Conservation (phyloP, 306 rosid genomes). For the Prunus padus region DNA sequence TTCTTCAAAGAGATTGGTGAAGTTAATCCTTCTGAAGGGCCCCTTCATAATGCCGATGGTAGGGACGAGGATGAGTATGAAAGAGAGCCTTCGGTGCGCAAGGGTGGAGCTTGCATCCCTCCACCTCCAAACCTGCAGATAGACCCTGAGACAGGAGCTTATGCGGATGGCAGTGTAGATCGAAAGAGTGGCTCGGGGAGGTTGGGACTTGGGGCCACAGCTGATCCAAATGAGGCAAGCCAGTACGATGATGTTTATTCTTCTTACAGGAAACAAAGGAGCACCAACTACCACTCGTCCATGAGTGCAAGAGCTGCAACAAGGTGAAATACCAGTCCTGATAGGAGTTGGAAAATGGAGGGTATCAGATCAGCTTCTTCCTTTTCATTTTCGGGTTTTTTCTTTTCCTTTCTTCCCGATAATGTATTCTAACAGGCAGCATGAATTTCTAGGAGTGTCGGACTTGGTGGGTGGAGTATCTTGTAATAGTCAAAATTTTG, state of each 20-base stretch:
- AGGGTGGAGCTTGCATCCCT: conserved; percentile 98
- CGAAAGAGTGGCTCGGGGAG: conserved; percentile 70
- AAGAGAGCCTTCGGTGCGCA: conserved; percentile 52
- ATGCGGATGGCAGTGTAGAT: conserved; percentile 83
- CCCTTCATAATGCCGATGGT: conserved; percentile 60
- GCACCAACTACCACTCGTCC: conserved; percentile 90
- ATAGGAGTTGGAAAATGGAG: neutral
- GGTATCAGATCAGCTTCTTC: neutral
- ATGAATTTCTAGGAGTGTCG: neutral
- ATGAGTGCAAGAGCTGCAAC: conserved; percentile 76
- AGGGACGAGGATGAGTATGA: conserved; percentile 75
- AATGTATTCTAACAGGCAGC: neutral
- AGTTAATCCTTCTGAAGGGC: conserved; percentile 90
- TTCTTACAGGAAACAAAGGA: conserved; percentile 94
- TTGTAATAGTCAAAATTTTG: neutral
- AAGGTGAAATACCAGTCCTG: conserved; percentile 41
- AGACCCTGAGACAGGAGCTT: conserved; percentile 87
- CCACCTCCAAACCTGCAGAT: conserved; percentile 89
- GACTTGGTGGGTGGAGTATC: neutral
- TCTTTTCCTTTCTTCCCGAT: neutral
- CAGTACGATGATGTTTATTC: conserved; percentile 96
- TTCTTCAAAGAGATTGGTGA: conserved; percentile 95
- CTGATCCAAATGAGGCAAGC: conserved; percentile 82
- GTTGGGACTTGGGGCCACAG: conserved; percentile 85
- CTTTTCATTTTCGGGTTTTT: neutral